phyloP scores from a whole-genome alignment of 2,329 filamentous ascomycete species.

The Tympanopsis confertula region DNA sequence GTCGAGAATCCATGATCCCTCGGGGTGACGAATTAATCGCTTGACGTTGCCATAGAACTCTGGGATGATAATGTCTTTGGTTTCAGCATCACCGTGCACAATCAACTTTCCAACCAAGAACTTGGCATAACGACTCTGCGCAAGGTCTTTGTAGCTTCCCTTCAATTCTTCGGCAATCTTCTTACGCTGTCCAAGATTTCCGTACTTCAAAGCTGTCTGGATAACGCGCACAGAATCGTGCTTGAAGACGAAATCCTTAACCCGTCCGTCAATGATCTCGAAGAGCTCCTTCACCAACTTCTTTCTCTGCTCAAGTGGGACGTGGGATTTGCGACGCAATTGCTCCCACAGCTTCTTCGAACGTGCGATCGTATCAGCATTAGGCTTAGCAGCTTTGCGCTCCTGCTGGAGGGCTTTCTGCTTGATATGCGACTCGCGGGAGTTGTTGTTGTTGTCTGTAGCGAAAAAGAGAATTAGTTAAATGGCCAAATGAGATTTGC shows the following conservation, averaged over 20 bases:
- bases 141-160: conserved; percentile 72
- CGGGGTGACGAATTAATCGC: conserved; percentile 87
- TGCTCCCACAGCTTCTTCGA: conserved; percentile 97
- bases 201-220: conserved; percentile 94
- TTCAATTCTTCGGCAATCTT: conserved; percentile 78
- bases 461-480: neutral
- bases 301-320: conserved; percentile 79
- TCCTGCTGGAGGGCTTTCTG: conserved; percentile 82
- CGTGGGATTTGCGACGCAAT: conserved; percentile 82
- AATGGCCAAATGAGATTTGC: too few species aligned
- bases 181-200: conserved; percentile 70
- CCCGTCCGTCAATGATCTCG: conserved; percentile 75
- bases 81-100: conserved; percentile 79
- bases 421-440: conserved; percentile 81
- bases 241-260: conserved; percentile 96
- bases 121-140: conserved; percentile 94
- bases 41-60: conserved; percentile 93
- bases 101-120: conserved; percentile 93
- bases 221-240: conserved; percentile 95
- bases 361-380: conserved; percentile 77
- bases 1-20: conserved; percentile 94
- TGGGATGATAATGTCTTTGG: conserved; percentile 76
- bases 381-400: conserved; percentile 82
- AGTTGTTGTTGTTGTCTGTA: conserved; percentile 35
- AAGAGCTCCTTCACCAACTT: conserved; percentile 82